phyloP scores from a whole-genome alignment of 768 basidiomycete species.

The Mycena capillaripes region DNA sequence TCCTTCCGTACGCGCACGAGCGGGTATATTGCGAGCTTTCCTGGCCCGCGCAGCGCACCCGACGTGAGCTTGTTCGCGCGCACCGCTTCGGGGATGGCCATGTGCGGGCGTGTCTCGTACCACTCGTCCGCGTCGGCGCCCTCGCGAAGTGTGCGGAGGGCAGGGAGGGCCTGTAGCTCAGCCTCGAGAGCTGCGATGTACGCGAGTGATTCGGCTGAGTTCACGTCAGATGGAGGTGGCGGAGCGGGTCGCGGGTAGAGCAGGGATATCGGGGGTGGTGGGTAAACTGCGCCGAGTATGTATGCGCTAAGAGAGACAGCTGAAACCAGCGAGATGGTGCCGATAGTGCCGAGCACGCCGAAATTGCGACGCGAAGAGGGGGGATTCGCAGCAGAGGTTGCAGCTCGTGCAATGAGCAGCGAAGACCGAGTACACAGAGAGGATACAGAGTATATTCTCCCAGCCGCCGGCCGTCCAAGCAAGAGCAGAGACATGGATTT shows the following conservation, averaged over 20 bases:
- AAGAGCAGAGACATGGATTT: neutral
- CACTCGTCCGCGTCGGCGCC: slow-evolving; percentile 68
- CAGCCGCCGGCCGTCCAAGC: neutral
- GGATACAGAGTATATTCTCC: neutral
- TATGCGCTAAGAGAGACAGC: slow-evolving; percentile 58
- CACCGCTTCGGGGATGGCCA: slow-evolving; percentile 75
- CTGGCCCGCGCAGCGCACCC: slow-evolving; percentile 89
- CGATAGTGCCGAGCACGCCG: slow-evolving; percentile 21
- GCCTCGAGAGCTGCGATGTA: slow-evolving; percentile 75
- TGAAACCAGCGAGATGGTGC: slow-evolving; percentile 39
- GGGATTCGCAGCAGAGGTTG: neutral
- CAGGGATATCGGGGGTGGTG: slow-evolving; percentile 73
- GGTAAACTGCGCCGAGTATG: slow-evolving; percentile 77
- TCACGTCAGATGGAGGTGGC: slow-evolving; percentile 67
- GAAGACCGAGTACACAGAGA: neutral
- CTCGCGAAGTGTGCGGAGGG: slow-evolving; percentile 65
- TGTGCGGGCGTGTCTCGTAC: slow-evolving; percentile 87
- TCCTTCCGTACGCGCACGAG: slow-evolving; percentile 81
- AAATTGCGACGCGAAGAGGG: neutral
- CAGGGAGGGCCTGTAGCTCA: slow-evolving; percentile 73
- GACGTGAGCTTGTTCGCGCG: slow-evolving; percentile 88
- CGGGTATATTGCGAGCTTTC: slow-evolving; percentile 85
- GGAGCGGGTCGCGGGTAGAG: slow-evolving; percentile 86
- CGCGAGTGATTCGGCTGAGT: slow-evolving; percentile 69
- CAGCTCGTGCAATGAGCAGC: neutral